Conservation (phyloP, 257 asterid species). For the Solanum rostratum region DNA sequence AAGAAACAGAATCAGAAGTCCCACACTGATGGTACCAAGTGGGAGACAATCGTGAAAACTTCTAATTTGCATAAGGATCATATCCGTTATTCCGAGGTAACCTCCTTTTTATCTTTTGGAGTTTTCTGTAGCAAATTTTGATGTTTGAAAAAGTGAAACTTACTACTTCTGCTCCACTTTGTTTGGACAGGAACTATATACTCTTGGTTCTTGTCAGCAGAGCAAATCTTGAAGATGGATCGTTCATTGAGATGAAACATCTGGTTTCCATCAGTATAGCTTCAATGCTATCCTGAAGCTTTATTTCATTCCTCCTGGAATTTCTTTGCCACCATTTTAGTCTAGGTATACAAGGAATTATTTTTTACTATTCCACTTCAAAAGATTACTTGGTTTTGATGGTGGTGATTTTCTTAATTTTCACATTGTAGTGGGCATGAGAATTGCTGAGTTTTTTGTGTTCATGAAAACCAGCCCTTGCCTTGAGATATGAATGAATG, state of each 20-base stretch:
- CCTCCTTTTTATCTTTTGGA: neutral
- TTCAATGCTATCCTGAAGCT: neutral
- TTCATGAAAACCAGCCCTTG: constrained; percentile 2
- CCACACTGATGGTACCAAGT: constrained; percentile 28
- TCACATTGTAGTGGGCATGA: neutral
- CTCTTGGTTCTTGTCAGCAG: constrained; percentile 2
- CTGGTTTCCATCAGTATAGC: neutral
- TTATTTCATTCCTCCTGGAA: neutral
- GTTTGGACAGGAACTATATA: neutral
- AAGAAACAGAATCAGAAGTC: constrained; percentile 41
- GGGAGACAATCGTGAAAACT: constrained; percentile 86
- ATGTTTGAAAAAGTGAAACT: neutral
- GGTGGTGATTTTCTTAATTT: neutral
- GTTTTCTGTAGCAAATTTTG: neutral
- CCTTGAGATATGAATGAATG: neutral
- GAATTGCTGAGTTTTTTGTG: constrained; percentile 1
- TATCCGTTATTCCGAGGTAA: constrained; percentile 60
- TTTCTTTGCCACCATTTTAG: neutral
- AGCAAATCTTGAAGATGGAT: neutral
- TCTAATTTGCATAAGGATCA: constrained; percentile 39
- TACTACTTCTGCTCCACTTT: neutral
- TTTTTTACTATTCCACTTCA: neutral
- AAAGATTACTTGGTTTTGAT: neutral
- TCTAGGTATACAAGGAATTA: neutral
- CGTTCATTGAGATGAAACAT: neutral